Conservation (phyloP, 2,329 filamentous ascomycete species). For the Colletotrichum horii region DNA sequence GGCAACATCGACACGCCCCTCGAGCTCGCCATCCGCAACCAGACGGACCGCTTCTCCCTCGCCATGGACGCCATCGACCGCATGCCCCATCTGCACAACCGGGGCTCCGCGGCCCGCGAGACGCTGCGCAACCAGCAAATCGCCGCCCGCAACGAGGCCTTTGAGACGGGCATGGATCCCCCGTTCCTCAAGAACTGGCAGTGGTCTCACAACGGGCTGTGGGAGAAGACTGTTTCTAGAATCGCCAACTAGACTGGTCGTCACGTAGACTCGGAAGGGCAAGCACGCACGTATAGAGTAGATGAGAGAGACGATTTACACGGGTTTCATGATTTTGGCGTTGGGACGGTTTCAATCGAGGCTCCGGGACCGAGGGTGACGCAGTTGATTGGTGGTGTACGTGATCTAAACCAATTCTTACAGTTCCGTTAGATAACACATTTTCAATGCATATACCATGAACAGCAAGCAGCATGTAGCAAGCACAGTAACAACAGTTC, state of each 20-base stretch:
- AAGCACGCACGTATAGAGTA: background rate
- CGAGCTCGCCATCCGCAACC: conserved; percentile 78
- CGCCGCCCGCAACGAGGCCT: conserved; percentile 66
- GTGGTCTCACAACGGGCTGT: conserved; percentile 59
- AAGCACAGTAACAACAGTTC: background rate
- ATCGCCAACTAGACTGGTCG: conserved; percentile 5
- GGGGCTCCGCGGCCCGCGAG: conserved; percentile 66
- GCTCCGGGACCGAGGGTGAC: background rate
- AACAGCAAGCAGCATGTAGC: background rate
- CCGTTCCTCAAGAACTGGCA: conserved; percentile 68
- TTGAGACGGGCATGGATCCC: conserved; percentile 74
- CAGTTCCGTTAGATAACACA: background rate
- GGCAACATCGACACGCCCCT: conserved; percentile 84
- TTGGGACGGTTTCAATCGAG: background rate
- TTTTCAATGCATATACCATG: background rate
- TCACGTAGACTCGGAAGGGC: background rate
- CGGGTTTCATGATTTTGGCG: background rate
- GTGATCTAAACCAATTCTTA: background rate
- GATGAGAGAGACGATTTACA: background rate
- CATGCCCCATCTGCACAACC: conserved; percentile 67
- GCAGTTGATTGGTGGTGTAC: background rate
- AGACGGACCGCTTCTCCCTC: conserved; percentile 77
- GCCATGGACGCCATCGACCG: conserved; percentile 79
- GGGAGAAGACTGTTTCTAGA: conserved; percentile 33
- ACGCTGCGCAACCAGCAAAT: conserved; percentile 69